Evolutionary conservation across 495 filamentous ascomycete genomes (phyloP), one percentile per base, ranked within the genome.

Genomic region (Echria macrotheca): DNA sequence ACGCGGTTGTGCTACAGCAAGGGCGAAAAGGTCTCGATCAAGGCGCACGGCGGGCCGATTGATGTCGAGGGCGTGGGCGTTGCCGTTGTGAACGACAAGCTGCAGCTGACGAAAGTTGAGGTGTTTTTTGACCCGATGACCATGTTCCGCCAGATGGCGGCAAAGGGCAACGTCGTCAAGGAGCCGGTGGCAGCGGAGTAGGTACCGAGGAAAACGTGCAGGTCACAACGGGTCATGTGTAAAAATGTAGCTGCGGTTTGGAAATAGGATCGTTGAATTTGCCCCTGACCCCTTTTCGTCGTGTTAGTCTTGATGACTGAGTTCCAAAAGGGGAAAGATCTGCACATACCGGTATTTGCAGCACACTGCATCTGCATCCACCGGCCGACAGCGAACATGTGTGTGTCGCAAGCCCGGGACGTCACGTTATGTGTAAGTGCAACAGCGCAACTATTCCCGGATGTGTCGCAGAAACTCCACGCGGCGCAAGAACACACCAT

Each of bases 111-210:
- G 55, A 71, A 62, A 25, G 62, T 84, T 12, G 75, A 84, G 47
- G 80, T 80, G 5, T 85, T 75, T 68, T 84, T 78, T 49, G 82
- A 84, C 50, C 79, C 82, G 1, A 62, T 81, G 56, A 70, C 78
- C 29, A 84, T 84, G 81, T 84, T 85, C 55, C 67, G 79, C 15
- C 81, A 83, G 67, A 82, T 84, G 54, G 73, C 52, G n/a, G 52
- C 19, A 4, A 15, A 47, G 44, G 44, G 44, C 7, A 47, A 47
- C 15, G 44, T 47, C 15, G 38, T 32, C 7, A 47, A 47, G 44
- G 33, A 25, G 23, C 26, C 26, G 29, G 31, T 29, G 2, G 22
- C 4, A 24, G 9, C 19, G 6, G 26, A 17, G 18, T 25, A 21
- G n/a, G 21, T 12, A 15, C 5, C 2, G 12, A 5, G 5, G 12